phyloP scores from a whole-genome alignment of 2,329 filamentous ascomycete genomes.

The Leptographium lundbergii region DNA sequence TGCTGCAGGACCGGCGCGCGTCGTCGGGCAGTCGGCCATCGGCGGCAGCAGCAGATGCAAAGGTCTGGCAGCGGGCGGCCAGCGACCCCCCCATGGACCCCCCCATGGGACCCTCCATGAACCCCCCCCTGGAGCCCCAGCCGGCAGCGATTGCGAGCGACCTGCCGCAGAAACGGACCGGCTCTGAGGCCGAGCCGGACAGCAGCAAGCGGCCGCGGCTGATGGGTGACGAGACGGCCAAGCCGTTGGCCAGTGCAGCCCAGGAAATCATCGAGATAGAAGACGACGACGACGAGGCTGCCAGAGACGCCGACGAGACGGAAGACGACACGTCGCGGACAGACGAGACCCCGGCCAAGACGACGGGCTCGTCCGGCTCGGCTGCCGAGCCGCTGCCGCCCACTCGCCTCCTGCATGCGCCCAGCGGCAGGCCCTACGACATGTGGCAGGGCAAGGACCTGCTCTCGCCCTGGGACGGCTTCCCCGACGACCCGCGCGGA shows the following conservation, averaged over 20 bases:
- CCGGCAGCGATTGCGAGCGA: slow-evolving; percentile 1
- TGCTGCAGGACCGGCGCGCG: not conserved
- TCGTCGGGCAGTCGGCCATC: not conserved
- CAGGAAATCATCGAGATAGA: not conserved
- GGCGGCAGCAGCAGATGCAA: not conserved
- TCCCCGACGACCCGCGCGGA: no score
- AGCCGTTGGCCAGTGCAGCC: no score
- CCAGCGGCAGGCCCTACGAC: slow-evolving; percentile 1
- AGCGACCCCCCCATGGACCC: not conserved
- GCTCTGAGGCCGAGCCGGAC: not conserved
- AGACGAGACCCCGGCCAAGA: not conserved
- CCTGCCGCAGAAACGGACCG: not conserved
- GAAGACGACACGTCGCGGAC: not conserved
- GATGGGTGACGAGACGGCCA: not conserved
- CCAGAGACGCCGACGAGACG: not conserved
- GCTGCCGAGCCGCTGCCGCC: no score
- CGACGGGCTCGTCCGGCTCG: no score
- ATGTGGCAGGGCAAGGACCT: not conserved
- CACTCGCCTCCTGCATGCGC: not conserved
- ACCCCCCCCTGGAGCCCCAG: not conserved
- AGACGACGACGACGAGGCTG: not conserved
- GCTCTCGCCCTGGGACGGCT: not conserved
- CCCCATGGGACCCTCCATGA: no score
- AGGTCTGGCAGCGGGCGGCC: not conserved
- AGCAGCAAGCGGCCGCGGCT: no score